Evolutionary conservation across 1,284 basidiomycete species (phyloP).

Genomic region (Ustanciosporium gigantosporum): DNA sequence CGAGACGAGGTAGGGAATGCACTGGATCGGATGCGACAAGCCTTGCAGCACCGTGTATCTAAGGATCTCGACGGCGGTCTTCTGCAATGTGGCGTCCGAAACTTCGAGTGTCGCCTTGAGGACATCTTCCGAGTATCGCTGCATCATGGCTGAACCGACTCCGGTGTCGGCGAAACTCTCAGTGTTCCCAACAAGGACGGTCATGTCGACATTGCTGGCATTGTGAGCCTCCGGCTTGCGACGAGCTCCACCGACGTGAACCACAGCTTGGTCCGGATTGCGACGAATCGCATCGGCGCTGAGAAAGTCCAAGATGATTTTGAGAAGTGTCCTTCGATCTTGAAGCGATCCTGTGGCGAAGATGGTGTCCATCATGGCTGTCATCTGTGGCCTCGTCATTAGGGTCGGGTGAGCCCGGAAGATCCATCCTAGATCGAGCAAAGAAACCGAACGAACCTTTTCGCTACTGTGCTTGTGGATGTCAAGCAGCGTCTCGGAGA

Average conservation of each 20-base stretch:
- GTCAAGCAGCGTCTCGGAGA: conserved; percentile 73
- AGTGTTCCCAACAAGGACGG: conserved; percentile 89
- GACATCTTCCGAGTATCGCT: conserved; percentile 83
- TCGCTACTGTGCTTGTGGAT: conserved; percentile 71
- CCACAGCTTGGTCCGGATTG: conserved; percentile 29
- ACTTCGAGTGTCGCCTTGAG: conserved; percentile 71
- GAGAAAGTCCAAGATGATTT: conserved; percentile 76
- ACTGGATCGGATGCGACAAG: conserved; percentile 89
- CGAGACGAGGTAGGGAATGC: conserved; percentile 87
- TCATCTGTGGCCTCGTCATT: conserved; percentile 77
- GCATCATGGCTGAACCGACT: conserved; percentile 88
- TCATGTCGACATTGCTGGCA: conserved; percentile 70
- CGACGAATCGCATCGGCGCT: conserved; percentile 30
- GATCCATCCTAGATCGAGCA: conserved; percentile 81
- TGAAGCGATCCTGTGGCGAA: conserved; percentile 75
- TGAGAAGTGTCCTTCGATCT: conserved; percentile 73
- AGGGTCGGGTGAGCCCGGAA: conserved; percentile 89
- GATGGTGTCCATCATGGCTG: conserved; percentile 84
- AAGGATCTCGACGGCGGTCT: conserved; percentile 84
- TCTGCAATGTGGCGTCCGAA: conserved; percentile 68
- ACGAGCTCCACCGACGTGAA: conserved; percentile 17
- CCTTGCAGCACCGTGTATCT: conserved; percentile 92
- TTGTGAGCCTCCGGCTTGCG: conserved; percentile 61
- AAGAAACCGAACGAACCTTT: conserved; percentile 68
- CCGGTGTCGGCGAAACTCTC: conserved; percentile 96